Evolutionary conservation across 805 yeast species (phyloP).

Genomic region (Metschnikowia koreensis): DNA sequence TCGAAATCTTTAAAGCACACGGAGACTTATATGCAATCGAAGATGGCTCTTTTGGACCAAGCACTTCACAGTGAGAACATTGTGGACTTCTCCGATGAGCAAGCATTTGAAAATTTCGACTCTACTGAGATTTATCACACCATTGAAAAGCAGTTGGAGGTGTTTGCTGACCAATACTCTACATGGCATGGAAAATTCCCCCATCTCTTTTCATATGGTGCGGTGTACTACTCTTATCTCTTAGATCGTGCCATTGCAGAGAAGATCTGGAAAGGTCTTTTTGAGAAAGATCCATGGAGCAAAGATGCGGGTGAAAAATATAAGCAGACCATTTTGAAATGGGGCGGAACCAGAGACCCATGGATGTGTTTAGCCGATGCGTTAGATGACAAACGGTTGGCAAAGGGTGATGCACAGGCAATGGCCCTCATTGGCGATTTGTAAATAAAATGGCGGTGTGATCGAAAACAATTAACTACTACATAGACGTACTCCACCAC

Average conservation of each 20-base stretch:
- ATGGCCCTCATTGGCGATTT: conserved; percentile 46
- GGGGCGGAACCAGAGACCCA: conserved; percentile 95
- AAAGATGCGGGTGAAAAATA: conserved; percentile 74
- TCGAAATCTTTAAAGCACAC: conserved; percentile 56
- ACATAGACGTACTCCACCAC: background rate
- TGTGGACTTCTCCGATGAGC: conserved; percentile 28
- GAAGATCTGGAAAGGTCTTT: conserved; percentile 74
- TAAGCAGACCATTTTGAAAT: conserved; percentile 64
- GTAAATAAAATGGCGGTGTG: background rate
- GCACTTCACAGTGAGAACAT: conserved; percentile 53
- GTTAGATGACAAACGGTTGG: conserved; percentile 59
- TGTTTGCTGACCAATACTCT: conserved; percentile 67
- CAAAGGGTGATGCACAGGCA: conserved; percentile 66
- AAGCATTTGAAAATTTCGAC: conserved; percentile 28
- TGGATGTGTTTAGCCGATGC: conserved; percentile 84
- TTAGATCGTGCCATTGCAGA: conserved; percentile 92
- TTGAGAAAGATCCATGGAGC: conserved; percentile 66
- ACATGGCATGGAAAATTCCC: conserved; percentile 95
- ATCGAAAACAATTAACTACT: background rate
- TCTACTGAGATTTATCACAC: conserved; percentile 63
- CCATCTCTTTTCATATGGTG: conserved; percentile 89
- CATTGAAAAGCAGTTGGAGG: conserved; percentile 55
- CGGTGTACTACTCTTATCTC: conserved; percentile 88
- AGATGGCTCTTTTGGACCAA: conserved; percentile 89
- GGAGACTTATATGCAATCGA: conserved; percentile 82